Evolutionary conservation across 2,329 filamentous ascomycete genomes (phyloP).

Genomic region (Clarireedia homoeocarpa): DNA sequence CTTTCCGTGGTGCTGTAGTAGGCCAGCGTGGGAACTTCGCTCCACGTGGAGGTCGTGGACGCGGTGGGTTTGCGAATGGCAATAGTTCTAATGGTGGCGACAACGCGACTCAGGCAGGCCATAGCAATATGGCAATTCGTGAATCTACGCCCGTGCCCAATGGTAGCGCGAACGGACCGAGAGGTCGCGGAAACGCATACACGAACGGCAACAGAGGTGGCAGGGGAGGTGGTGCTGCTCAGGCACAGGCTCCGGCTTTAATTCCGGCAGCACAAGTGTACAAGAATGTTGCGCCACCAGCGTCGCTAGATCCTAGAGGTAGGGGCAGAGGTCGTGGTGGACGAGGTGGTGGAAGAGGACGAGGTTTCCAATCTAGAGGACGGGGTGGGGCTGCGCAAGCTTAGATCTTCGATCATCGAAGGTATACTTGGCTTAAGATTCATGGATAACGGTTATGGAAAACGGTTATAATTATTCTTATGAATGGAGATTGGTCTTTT

Average conservation of each 20-base stretch:
- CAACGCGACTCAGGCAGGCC: conserved; percentile 21
- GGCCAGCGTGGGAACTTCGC: conserved; percentile 7
- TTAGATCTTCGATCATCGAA: not conserved
- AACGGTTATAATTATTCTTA: too few species aligned
- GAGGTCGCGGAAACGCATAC: conserved; percentile 16
- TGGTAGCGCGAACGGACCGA: conserved; percentile 13
- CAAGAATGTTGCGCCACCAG: conserved; percentile 53
- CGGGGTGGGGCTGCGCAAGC: conserved; percentile 14
- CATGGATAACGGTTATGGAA: too few species aligned
- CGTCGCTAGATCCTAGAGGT: conserved; percentile 41
- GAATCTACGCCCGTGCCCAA: conserved; percentile 14
- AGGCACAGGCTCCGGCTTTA: not conserved
- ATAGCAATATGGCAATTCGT: conserved; percentile 21
- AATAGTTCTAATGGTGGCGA: conserved; percentile 9
- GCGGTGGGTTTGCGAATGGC: conserved; percentile 27
- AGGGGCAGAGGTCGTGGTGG: conserved; percentile 30
- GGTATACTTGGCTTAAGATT: too few species aligned
- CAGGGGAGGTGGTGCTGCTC: conserved; percentile 15
- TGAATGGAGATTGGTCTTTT: too few species aligned
- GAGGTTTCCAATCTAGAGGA: conserved; percentile 15
- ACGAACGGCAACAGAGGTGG: conserved; percentile 14
- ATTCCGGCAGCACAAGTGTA: conserved; percentile 32
- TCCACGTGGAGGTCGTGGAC: conserved; percentile 22
- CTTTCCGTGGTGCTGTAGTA: conserved; percentile 47
- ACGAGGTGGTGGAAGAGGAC: conserved; percentile 19